These are phyloP conservation scores for Solanum rostratum DNA, from an alignment of 257 asterid species.

Conservation along the genomic window DNA sequence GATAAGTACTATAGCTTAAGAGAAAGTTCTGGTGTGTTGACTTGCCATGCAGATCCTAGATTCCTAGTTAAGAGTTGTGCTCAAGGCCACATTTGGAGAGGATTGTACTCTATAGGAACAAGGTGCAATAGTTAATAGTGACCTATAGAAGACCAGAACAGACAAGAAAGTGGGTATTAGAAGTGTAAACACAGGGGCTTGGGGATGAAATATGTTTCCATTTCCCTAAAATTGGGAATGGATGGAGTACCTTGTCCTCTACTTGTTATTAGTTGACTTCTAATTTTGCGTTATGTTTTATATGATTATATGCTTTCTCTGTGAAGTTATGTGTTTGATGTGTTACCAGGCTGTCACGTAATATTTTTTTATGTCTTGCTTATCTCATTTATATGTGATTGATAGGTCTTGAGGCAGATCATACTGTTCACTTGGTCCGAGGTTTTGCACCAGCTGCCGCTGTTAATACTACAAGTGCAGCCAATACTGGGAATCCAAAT, in stretches of 20 bases:
- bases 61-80: not conserved
- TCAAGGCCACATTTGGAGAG: not conserved
- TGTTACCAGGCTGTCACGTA: not conserved
- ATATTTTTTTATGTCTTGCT: not conserved
- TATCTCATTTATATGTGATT: not conserved
- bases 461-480: slow-evolving; percentile 14
- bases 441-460: slow-evolving; percentile 33
- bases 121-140: not conserved
- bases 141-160: not conserved
- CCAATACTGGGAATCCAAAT: slow-evolving; percentile 17
- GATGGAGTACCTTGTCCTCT: not conserved
- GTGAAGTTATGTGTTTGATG: not conserved
- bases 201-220: not conserved
- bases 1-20: not conserved
- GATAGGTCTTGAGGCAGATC: slow-evolving; percentile 45
- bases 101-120: not conserved
- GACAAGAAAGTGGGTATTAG: not conserved
- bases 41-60: not conserved
- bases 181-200: not conserved
- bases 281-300: not conserved
- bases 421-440: slow-evolving; percentile 53
- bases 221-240: not conserved
- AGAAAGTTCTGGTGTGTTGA: not conserved
- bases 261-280: not conserved
- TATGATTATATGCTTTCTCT: not conserved